Conservation (phyloP, 768 basidiomycete species). For the Lactifluus volemus region DNA sequence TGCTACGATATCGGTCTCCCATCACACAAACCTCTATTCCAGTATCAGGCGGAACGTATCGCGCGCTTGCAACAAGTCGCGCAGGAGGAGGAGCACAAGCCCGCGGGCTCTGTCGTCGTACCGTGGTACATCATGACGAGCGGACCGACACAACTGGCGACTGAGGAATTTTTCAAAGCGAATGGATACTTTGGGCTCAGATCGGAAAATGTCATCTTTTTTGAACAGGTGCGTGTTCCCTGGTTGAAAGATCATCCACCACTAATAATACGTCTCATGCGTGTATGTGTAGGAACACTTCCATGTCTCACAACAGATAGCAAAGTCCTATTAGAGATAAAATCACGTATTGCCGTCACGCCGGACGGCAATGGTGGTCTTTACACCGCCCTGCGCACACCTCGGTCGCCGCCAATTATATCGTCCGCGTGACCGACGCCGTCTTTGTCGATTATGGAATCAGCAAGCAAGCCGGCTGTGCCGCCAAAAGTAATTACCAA, state of each 20-base stretch:
- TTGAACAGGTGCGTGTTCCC: conserved; percentile 74
- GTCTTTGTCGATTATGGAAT: conserved; percentile 96
- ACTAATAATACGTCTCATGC: neutral
- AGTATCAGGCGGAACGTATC: conserved; percentile 94
- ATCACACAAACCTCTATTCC: conserved; percentile 57
- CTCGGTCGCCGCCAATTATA: conserved; percentile 86
- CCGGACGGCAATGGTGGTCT: conserved; percentile 98
- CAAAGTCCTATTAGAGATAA: conserved; percentile 79
- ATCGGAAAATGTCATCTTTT: conserved; percentile 76
- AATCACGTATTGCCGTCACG: conserved; percentile 80
- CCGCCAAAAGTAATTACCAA: conserved; percentile 93
- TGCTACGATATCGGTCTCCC: conserved; percentile 90
- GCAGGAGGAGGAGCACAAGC: conserved; percentile 42
- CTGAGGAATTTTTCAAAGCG: conserved; percentile 74
- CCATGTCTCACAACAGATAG: conserved; percentile 93
- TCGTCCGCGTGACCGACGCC: conserved; percentile 94
- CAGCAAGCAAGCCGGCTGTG: conserved; percentile 78
- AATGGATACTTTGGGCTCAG: conserved; percentile 78
- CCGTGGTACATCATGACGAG: conserved; percentile 99
- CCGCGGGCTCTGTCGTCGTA: conserved; percentile 56
- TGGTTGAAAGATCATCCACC: neutral
- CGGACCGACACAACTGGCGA: conserved; percentile 85
- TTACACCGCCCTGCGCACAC: conserved; percentile 84
- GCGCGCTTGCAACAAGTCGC: conserved; percentile 73
- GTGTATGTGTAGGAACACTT: conserved; percentile 62